phyloP scores from a whole-genome alignment of 129 eudicot genomes.

The Artemisia tridentata region DNA sequence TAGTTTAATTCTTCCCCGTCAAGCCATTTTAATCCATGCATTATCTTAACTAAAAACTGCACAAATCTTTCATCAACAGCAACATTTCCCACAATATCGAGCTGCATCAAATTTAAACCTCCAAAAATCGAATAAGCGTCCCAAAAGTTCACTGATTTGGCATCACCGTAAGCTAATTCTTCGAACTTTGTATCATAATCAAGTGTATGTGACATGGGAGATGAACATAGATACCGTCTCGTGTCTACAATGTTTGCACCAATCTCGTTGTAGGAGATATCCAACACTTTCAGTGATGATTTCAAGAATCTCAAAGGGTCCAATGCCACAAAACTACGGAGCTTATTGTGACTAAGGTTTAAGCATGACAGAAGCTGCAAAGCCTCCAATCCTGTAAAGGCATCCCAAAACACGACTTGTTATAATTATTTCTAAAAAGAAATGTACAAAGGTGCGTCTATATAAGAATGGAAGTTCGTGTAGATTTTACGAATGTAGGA shows the following conservation, averaged over 20 bases:
- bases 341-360: slow-evolving; percentile 71
- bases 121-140: slow-evolving; percentile 62
- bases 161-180: slow-evolving; percentile 25
- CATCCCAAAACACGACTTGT: slow-evolving; percentile 3
- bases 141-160: slow-evolving; percentile 43
- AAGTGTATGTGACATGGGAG: slow-evolving; percentile 62
- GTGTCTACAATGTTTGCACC: slow-evolving; percentile 74
- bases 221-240: slow-evolving; percentile 67
- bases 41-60: no score
- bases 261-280: slow-evolving; percentile 73
- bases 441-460: no score
- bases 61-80: slow-evolving; percentile 8
- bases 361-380: slow-evolving; percentile 80
- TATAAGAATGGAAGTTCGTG: no score
- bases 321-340: slow-evolving; percentile 68
- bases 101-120: slow-evolving; percentile 50
- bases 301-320: slow-evolving; percentile 55
- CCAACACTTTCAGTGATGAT: slow-evolving; percentile 45
- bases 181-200: slow-evolving; percentile 39
- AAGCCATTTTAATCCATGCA: no score
- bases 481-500: no score
- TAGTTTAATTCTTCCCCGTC: no score
- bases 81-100: slow-evolving; percentile 69
- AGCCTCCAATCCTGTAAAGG: slow-evolving; percentile 71
- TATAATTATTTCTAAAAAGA: neutral